Evolutionary conservation across 257 asterid genomes (phyloP), one percentile per base, ranked within the genome.

Genomic region (Forsythia suspensa): DNA sequence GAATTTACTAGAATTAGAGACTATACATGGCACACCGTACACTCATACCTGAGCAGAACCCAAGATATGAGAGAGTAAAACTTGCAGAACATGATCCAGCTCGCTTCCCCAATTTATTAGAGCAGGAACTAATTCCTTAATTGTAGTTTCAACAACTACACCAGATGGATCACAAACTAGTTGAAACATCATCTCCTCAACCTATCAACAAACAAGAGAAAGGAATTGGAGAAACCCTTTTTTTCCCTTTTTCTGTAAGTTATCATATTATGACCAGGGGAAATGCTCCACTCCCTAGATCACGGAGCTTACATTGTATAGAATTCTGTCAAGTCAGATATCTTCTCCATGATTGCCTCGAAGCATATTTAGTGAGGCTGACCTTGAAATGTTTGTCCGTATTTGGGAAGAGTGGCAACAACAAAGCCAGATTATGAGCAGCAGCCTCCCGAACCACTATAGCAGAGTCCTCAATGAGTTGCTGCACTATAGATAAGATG

Each of bases 351-450:
- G 98, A 92, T 93, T 91, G 94, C 98, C 97, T 89, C 90, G 96
- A 94, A 94, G 96, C 98, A 91, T 90, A 89, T 94, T 85, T 92
- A 96, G 99, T 92, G 99, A 91, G 95, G 98, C 97, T 96, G 98
- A 96, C 99, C 99, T 96, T 96, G 97, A 92, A 89, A 96, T 96
- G 94, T 96, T 96, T 96, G 86, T 94, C 98, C 71, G 87, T 84
- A 83, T 91, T 96, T 85, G 97, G 99, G 91, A 96, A 92, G 92
- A 94, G 96, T 11, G 91, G 94, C 85, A 94, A 91, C 94, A 96
- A 88, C 93, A 96, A 86, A 75, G 99, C 97, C 87, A 96, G 92
- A 80, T 96, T 96, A 86, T 90, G 93, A 75, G 98, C 95, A 72
- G 99, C 93, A 80, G 99, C 97, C 89, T 96, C 98, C 82, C 99